Conservation (phyloP, 2,329 filamentous ascomycete species). For the Ascochyta rabiei region DNA sequence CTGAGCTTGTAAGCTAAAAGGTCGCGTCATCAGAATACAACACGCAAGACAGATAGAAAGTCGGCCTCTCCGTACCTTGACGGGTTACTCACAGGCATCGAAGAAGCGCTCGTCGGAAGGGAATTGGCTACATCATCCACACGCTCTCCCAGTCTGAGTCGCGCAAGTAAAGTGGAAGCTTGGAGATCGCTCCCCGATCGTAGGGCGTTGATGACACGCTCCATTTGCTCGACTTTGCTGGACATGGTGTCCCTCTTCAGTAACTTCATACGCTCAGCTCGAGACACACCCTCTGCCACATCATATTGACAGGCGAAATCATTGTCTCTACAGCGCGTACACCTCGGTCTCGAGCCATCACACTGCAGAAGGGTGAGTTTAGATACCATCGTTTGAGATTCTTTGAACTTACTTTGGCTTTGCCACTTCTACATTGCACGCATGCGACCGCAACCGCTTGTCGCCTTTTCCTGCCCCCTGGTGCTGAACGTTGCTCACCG, state of each 20-base stretch:
- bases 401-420: conserved; percentile 29
- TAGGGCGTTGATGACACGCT: conserved; percentile 27
- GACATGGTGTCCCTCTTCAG: conserved; percentile 29
- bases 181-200: conserved; percentile 29
- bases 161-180: conserved; percentile 27
- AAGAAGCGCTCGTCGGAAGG: conserved; percentile 19
- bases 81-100: conserved; percentile 13
- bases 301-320: conserved; percentile 30
- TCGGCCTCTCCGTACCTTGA: conserved; percentile 24
- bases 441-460: conserved; percentile 33
- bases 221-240: conserved; percentile 26
- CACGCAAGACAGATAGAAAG: conserved; percentile 7
- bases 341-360: conserved; percentile 30
- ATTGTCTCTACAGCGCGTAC: conserved; percentile 29
- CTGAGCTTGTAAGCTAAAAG: conserved; percentile 24
- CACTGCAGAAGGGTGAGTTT: conserved; percentile 22
- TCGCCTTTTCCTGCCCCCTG: conserved; percentile 26
- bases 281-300: conserved; percentile 32
- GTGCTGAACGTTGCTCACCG: conserved; percentile 24
- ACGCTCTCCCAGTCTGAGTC: conserved; percentile 27
- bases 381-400: background rate
- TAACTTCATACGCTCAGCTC: conserved; percentile 34
- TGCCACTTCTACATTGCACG: conserved; percentile 30
- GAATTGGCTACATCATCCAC: conserved; percentile 28
- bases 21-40: conserved; percentile 19